phyloP scores from a whole-genome alignment of 352 stramenopile species.

The Pythium rishiriense region DNA sequence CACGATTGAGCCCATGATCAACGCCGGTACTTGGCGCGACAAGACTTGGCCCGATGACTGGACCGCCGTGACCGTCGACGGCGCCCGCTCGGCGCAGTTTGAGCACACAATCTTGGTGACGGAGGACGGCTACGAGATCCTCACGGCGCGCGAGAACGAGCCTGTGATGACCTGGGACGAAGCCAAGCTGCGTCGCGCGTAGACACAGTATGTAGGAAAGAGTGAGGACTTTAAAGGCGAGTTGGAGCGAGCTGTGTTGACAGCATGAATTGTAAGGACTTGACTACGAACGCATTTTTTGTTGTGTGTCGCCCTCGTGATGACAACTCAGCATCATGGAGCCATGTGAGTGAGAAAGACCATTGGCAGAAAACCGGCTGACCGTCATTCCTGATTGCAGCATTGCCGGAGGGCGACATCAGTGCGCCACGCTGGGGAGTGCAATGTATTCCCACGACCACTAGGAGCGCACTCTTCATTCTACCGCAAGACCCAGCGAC shows the following conservation, averaged over 20 bases:
- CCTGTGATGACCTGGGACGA: constrained; percentile 87
- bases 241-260: too few species aligned
- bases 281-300: background rate
- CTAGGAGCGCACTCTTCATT: background rate
- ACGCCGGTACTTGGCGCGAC: constrained; percentile 91
- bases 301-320: too few species aligned
- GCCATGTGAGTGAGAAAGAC: background rate
- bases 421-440: background rate
- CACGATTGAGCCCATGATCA: constrained; percentile 99
- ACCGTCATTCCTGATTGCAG: background rate
- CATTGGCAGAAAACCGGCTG: background rate
- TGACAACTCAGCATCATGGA: too few species aligned
- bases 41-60: constrained; percentile 98
- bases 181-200: constrained; percentile 70
- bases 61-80: constrained; percentile 96
- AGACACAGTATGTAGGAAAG: constrained; percentile 12
- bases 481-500: background rate
- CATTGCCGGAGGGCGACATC: background rate
- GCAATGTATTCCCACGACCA: background rate
- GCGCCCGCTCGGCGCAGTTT: constrained; percentile 95
- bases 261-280: too few species aligned
- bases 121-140: constrained; percentile 95
- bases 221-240: background rate
- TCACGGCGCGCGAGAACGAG: constrained; percentile 91
- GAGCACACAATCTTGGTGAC: constrained; percentile 99